Percentiles rank a stretch among this genome's conserved stretches.
These are phyloP conservation scores for Penicillium desertorum DNA, from an alignment of 495 filamentous ascomycete genomes.

Conservation along the genomic window DNA sequence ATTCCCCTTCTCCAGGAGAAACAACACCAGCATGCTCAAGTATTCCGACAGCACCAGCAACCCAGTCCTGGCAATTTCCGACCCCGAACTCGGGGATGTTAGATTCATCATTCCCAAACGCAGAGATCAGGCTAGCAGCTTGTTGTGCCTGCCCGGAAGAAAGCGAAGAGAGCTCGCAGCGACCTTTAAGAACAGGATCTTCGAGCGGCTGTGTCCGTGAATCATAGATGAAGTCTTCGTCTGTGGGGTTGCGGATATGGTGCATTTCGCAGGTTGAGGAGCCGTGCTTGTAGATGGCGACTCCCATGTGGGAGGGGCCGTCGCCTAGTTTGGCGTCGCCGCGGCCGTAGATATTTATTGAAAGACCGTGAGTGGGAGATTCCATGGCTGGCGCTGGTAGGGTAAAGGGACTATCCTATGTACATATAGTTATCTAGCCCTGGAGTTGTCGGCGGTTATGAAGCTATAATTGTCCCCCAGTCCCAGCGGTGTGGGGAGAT, in stretches of 20 bases:
- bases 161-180: not conserved
- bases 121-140: not conserved
- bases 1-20: not conserved
- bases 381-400: not conserved
- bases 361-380: not conserved
- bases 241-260: not conserved
- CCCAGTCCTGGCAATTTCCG: constrained; percentile 2
- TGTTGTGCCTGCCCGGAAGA: not conserved
- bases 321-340: not conserved
- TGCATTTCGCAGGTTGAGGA: not conserved
- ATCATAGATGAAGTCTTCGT: not conserved
- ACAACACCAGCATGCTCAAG: not conserved
- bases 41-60: not conserved
- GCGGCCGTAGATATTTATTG: not conserved
- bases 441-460: no score
- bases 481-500: no score
- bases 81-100: not conserved
- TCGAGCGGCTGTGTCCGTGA: not conserved
- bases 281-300: not conserved
- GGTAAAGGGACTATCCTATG: not conserved
- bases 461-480: no score
- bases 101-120: not conserved
- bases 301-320: not conserved
- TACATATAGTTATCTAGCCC: no score
- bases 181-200: not conserved